Conservation (phyloP, 306 rosid species). For the Lathyrus aphaca region DNA sequence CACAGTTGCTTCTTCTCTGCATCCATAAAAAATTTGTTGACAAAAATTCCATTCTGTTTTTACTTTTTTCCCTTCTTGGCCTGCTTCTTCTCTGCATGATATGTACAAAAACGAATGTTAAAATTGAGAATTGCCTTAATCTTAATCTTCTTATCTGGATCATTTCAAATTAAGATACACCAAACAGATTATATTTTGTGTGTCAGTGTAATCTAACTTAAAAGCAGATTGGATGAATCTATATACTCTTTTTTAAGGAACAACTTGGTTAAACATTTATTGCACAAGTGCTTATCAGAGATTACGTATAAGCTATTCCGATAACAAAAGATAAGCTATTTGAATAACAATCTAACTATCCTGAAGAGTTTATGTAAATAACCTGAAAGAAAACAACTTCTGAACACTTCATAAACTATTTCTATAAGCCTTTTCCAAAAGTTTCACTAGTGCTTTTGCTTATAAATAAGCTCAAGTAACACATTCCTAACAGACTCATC, state of each 20-base stretch:
- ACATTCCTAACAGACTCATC: not conserved
- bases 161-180: conserved; percentile 10
- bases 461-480: not conserved
- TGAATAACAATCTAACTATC: not conserved
- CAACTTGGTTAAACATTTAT: not conserved
- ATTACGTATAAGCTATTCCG: not conserved
- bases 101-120: not conserved
- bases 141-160: conserved; percentile 10
- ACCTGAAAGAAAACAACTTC: not conserved
- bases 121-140: conserved; percentile 9
- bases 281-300: not conserved
- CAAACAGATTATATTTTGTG: not conserved
- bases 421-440: not conserved
- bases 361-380: not conserved
- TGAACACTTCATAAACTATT: not conserved
- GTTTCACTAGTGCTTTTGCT: not conserved
- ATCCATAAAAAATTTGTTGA: not conserved
- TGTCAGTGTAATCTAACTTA: conserved; percentile 5
- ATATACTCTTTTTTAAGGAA: not conserved
- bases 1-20: no score
- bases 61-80: conserved; percentile 54
- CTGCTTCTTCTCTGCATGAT: conserved; percentile 59
- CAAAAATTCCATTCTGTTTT: not conserved
- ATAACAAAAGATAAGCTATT: not conserved
- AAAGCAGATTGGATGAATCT: conserved; percentile 25